These are phyloP conservation scores for Fusarium proliferatum DNA, from an alignment of 2,329 filamentous ascomycete genomes.

Conservation along the genomic window DNA sequence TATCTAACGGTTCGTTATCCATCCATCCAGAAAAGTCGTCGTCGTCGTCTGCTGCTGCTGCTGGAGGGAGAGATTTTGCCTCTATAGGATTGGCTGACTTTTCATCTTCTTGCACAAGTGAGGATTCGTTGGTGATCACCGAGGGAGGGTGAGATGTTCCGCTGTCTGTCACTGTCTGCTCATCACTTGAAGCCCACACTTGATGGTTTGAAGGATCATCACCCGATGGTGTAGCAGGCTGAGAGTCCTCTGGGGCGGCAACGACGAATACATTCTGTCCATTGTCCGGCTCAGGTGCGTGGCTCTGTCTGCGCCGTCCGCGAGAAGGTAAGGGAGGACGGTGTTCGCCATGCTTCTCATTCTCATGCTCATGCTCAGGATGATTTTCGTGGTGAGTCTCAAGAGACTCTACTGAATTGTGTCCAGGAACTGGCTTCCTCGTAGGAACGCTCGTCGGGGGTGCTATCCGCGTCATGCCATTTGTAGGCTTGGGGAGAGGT, in stretches of 20 bases:
- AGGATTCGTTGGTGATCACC: constrained; percentile 14
- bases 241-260: constrained; percentile 71
- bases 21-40: constrained; percentile 53
- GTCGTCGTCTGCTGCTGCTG: constrained; percentile 43
- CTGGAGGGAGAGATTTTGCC: constrained; percentile 30
- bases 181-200: constrained; percentile 31
- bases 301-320: constrained; percentile 51
- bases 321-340: constrained; percentile 51
- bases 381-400: constrained; percentile 48
- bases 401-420: constrained; percentile 28
- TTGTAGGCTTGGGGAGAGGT: constrained; percentile 75
- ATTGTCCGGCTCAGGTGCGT: constrained; percentile 50
- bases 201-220: constrained; percentile 47
- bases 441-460: constrained; percentile 67
- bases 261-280: constrained; percentile 72
- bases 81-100: constrained; percentile 11
- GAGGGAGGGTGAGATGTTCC: constrained; percentile 27
- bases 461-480: constrained; percentile 68
- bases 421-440: constrained; percentile 68
- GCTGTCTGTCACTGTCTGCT: constrained; percentile 27
- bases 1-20: constrained; percentile 47
- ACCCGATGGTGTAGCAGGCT: constrained; percentile 62
- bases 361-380: constrained; percentile 29
- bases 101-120: constrained; percentile 18
- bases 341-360: constrained; percentile 25